phyloP scores from a whole-genome alignment of 441 rosid genomes.

The Melianthus villosus region DNA sequence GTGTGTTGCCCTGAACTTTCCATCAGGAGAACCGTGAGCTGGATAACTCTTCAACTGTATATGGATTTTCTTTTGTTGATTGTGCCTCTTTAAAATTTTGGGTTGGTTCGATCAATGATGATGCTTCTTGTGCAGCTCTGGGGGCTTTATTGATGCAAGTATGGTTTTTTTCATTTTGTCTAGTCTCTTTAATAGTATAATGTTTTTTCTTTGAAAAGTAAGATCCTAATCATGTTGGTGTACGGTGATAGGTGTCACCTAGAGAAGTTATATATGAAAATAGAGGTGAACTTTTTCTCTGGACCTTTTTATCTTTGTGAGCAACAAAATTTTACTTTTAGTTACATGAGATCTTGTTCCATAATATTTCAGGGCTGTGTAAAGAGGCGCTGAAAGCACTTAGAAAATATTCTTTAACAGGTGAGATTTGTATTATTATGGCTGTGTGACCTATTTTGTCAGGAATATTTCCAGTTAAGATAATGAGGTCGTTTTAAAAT shows the following conservation, averaged over 20 bases:
- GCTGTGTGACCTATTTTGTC: too few species aligned
- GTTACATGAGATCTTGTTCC: neutral
- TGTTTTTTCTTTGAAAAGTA: constrained; percentile 4
- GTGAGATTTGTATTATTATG: constrained; percentile 27
- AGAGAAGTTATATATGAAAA: constrained; percentile 75
- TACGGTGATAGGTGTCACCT: constrained; percentile 62
- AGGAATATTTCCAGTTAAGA: too few species aligned
- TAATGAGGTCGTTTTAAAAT: too few species aligned
- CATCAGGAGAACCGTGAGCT: constrained; percentile 32
- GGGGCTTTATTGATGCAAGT: constrained; percentile 95
- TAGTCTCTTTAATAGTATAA: neutral
- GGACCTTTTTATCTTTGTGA: constrained; percentile 1
- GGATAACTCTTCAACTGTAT: constrained; percentile 34
- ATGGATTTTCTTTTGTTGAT: constrained; percentile 94
- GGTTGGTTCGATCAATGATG: constrained; percentile 72
- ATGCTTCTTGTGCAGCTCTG: constrained; percentile 67
- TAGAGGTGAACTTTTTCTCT: constrained; percentile 34
- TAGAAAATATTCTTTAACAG: constrained; percentile 53
- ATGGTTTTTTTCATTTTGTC: constrained; percentile 11
- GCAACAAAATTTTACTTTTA: constrained; percentile 1
- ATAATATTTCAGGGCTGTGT: constrained; percentile 51
- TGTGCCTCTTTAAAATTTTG: constrained; percentile 82
- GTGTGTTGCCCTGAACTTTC: constrained; percentile 3
- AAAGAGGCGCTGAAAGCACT: constrained; percentile 71
- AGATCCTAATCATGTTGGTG: constrained; percentile 11